Evolutionary conservation across 2,329 filamentous ascomycete genomes (phyloP), one percentile per base, ranked within the genome.

Genomic region (Xylariaceae sp.): DNA sequence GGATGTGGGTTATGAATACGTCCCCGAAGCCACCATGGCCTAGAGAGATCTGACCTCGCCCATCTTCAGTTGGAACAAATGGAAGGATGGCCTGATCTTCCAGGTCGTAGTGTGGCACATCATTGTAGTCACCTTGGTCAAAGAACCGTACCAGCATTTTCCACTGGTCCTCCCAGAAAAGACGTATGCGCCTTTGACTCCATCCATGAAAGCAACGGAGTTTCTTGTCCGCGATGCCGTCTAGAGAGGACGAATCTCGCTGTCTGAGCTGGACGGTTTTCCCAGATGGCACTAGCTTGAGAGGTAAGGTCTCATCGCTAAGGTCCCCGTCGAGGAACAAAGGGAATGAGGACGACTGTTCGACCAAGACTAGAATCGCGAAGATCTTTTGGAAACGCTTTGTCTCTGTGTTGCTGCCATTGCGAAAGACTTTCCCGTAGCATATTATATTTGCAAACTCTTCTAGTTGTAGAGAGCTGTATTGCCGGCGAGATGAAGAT

Each of bases 151-250:
- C 26, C n/a, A 52, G 16, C 17, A 52, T 12, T 26, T 2, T 44
- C 48, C 37, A 52, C n/a, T 52, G 48, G 16, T 14, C 14, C 33
- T 31, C 36, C 37, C 19, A 34, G 19, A 53, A 16, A 16, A 21
- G 9, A 11, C 36, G 17, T 16, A 6, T 39, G 6, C 28, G 7
- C 28, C 28, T 31, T 31, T 31, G 6, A 12, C 6, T 12, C 28
- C 28, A 31, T 7, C 28, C 28, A 31, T 6, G 6, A 12, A 31
- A 12, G 12, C 28, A 31, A 12, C 7, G 12, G 28, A 12, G 28
- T 31, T 7, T 31, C 12, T 31, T 12, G 6, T 31, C 12, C 28
- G 12, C 6, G 12, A 31, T 12, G 7, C 28, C 28, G 6, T 12
- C 28, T 6, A 12, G 28, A 31, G 7, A 12, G 28, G 6, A 7